These are phyloP conservation scores for Cordyceps cicadae DNA, from an alignment of 2,329 filamentous ascomycete species.

Conservation along the genomic window DNA sequence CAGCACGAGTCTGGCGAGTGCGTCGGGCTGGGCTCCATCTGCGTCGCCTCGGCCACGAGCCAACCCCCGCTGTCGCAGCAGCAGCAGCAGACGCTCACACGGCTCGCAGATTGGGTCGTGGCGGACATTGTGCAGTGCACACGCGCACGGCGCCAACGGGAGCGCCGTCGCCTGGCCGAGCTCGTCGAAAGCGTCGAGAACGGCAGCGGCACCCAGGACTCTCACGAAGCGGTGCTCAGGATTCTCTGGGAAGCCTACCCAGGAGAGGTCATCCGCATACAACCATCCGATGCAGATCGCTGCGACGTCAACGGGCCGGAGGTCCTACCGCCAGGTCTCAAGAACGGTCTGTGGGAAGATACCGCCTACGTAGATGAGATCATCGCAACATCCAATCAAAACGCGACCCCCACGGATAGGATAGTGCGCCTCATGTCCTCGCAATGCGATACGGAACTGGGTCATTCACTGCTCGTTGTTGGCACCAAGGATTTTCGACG, in stretches of 20 bases:
- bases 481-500: slow-evolving; percentile 32
- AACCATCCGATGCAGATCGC: slow-evolving; percentile 17
- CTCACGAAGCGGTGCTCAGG: slow-evolving; percentile 17
- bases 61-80: slow-evolving; percentile 24
- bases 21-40: slow-evolving; percentile 33
- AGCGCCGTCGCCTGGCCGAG: slow-evolving; percentile 30
- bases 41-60: slow-evolving; percentile 30
- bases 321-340: slow-evolving; percentile 22
- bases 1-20: slow-evolving; percentile 31
- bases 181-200: slow-evolving; percentile 22
- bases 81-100: slow-evolving; percentile 21
- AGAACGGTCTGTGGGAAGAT: slow-evolving; percentile 37
- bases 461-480: slow-evolving; percentile 28
- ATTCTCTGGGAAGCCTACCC: slow-evolving; percentile 28
- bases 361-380: slow-evolving; percentile 29
- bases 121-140: slow-evolving; percentile 32
- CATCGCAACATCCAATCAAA: slow-evolving; percentile 28
- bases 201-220: slow-evolving; percentile 12
- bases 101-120: slow-evolving; percentile 26
- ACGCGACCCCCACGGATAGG: slow-evolving; percentile 18
- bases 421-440: slow-evolving; percentile 30
- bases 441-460: slow-evolving; percentile 25
- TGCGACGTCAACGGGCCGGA: slow-evolving; percentile 21
- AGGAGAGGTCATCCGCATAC: slow-evolving; percentile 21
- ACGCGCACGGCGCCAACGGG: slow-evolving; percentile 29